Evolutionary conservation across 106 monocot genomes (phyloP), one percentile per base, ranked within the genome.

Genomic region (Allium fistulosum): DNA sequence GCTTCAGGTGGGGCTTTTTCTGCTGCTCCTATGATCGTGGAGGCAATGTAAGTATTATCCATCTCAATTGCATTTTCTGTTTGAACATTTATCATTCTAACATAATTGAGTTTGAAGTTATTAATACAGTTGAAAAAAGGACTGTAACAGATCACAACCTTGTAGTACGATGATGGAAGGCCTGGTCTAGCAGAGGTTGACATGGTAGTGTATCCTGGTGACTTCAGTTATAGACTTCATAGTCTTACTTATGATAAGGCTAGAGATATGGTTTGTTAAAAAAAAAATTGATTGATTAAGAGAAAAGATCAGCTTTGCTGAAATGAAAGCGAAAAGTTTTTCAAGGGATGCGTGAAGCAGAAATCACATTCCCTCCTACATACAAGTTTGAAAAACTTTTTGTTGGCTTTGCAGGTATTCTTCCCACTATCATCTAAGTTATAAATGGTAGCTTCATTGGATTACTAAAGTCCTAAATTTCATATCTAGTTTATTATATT

Each of bases 231-330:
- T 62, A 18, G 79, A 57, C 73, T 79, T 49, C 73, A 64, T 64
- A 69, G 63, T 47, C 58, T 79, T 55, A 55, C 73, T 6, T 79
- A 73, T 74, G 79, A 79, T 64, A 75, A 80, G 61, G 80, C 71
- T 57, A 75, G 80, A 22, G 80, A 80, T 71, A 71, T 76, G 66
- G 59, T 80, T 76, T 80, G 75, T 57, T 75, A 80, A 72, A 75
- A 75, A 67, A n/a, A n/a, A n/a, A n/a, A n/a, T 80, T 63, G 80
- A 80, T 52, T 80, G 80, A 75, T 71, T 80, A 26, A 80, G 75
- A 67, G 75, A 66, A 80, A 80, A 51, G 75, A 80, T 63, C 75
- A 80, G 49, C 75, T 80, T 49, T 49, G 56, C 59, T 55, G 75
- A 80, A 62, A 80, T 80, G 80, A 75, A 60, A 67, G 71, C 75